phyloP scores from a whole-genome alignment of 106 monocot genomes.

The Ottelia alismoides region DNA sequence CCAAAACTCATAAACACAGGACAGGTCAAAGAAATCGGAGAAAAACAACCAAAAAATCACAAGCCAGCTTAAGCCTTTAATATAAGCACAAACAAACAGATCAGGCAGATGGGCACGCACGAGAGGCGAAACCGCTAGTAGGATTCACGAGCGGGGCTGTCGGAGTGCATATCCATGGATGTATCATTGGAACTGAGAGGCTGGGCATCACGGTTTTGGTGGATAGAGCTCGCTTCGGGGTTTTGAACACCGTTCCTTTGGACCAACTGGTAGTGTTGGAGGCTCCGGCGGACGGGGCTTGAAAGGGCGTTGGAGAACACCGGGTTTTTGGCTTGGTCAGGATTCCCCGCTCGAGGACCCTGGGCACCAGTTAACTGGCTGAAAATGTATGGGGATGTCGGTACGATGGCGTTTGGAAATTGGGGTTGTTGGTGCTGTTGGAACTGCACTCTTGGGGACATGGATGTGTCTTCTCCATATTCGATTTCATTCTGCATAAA shows the following conservation, averaged over 20 bases:
- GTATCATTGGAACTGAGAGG: constrained; percentile 26
- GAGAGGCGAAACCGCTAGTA: constrained; percentile 7
- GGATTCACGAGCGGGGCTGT: constrained; percentile 37
- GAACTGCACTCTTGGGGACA: constrained; percentile 29
- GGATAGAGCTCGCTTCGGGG: constrained; percentile 9
- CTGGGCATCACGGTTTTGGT: constrained; percentile 8
- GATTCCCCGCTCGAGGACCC: constrained; percentile 15
- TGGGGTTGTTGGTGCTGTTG: constrained; percentile 16
- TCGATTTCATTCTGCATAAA: constrained; percentile 76
- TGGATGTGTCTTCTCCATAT: constrained; percentile 33
- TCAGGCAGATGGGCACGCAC: background rate
- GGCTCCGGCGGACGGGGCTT: constrained; percentile 45
- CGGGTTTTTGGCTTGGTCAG: constrained; percentile 45
- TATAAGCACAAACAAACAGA: too few species aligned
- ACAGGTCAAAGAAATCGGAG: too few species aligned
- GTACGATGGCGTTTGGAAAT: constrained; percentile 17
- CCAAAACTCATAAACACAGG: too few species aligned
- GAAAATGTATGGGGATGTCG: constrained; percentile 5
- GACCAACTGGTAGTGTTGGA: constrained; percentile 48
- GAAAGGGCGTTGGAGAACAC: constrained; percentile 68
- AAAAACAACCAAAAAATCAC: too few species aligned
- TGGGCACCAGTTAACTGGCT: constrained; percentile 16
- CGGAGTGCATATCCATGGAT: constrained; percentile 64
- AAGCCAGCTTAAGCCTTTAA: too few species aligned
- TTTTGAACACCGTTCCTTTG: constrained; percentile 20